Conservation (phyloP, 768 basidiomycete genomes). For the Trametes cingulata region DNA sequence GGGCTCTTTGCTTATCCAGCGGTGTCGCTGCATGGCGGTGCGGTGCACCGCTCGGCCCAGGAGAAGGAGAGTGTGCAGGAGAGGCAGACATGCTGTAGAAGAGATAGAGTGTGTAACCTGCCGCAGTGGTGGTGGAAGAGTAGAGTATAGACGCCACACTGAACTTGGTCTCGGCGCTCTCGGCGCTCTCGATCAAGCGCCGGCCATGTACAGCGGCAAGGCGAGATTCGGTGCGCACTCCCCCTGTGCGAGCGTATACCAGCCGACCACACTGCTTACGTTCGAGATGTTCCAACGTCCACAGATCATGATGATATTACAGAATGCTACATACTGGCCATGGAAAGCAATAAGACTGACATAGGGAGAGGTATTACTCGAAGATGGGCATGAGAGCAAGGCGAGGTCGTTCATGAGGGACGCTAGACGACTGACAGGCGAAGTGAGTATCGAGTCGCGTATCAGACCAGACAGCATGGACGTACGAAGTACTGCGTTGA, state of each 20-base stretch:
- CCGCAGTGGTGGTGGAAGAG: background rate
- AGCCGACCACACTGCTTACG: background rate
- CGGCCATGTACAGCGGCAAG: too few relatives aligned
- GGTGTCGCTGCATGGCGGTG: conserved; percentile 50
- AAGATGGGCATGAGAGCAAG: conserved; percentile 6
- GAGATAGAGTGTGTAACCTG: background rate
- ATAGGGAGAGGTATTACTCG: conserved; percentile 1
- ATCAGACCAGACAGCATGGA: conserved; percentile 22
- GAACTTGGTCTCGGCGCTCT: too few relatives aligned
- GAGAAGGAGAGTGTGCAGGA: conserved; percentile 29
- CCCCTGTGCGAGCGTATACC: too few relatives aligned
- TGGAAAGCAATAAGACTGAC: conserved; percentile 5
- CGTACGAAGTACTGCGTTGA: conserved; percentile 91
- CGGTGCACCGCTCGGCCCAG: conserved; percentile 19
- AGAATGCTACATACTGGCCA: conserved; percentile 19
- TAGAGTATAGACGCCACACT: background rate
- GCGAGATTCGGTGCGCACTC: too few relatives aligned
- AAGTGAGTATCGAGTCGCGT: background rate
- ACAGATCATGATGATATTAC: conserved; percentile 13
- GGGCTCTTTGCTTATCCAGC: conserved; percentile 53
- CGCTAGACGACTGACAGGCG: conserved; percentile 20
- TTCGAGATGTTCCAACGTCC: background rate
- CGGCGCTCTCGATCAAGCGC: too few relatives aligned
- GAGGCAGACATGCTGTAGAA: conserved; percentile 32
- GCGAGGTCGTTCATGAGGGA: background rate